phyloP scores from a whole-genome alignment of 164 flowering plant genomes.

The Nymphaea colorata region DNA sequence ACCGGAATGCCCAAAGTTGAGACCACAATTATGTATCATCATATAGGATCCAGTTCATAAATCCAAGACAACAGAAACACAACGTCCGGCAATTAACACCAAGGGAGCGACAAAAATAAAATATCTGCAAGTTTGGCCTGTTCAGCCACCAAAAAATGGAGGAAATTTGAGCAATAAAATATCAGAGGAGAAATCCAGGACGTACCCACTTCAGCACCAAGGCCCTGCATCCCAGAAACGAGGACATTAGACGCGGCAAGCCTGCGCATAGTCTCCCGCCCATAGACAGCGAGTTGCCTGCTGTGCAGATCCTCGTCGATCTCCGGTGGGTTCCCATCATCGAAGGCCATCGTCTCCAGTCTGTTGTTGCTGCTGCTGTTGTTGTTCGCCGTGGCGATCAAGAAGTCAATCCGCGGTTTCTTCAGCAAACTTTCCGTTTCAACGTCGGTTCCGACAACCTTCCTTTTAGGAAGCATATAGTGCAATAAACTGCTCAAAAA shows the following conservation, averaged over 20 bases:
- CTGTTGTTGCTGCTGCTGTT: constrained; percentile 1
- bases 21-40: too few species aligned
- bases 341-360: constrained; percentile 18
- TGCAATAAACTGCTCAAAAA: constrained; percentile 37
- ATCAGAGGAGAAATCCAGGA: not conserved
- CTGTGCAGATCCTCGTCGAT: constrained; percentile 97
- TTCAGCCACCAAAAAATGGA: too few species aligned
- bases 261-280: constrained; percentile 89
- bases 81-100: too few species aligned
- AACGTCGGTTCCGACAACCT: constrained; percentile 16
- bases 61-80: too few species aligned
- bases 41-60: too few species aligned
- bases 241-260: constrained; percentile 79
- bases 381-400: constrained; percentile 6
- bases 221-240: constrained; percentile 87
- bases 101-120: too few species aligned
- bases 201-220: constrained; percentile 90
- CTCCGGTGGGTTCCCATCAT: constrained; percentile 30
- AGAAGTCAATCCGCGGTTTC: constrained; percentile 24
- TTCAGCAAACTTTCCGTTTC: constrained; percentile 17
- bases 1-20: too few species aligned
- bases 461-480: constrained; percentile 59
- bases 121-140: too few species aligned
- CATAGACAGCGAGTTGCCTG: constrained; percentile 92
- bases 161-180: too few species aligned